A percentile compares a stretch with the other conserved stretches of the same genome.
Conservation (phyloP, 257 asterid genomes). For the Gynochthodes officinalis region DNA sequence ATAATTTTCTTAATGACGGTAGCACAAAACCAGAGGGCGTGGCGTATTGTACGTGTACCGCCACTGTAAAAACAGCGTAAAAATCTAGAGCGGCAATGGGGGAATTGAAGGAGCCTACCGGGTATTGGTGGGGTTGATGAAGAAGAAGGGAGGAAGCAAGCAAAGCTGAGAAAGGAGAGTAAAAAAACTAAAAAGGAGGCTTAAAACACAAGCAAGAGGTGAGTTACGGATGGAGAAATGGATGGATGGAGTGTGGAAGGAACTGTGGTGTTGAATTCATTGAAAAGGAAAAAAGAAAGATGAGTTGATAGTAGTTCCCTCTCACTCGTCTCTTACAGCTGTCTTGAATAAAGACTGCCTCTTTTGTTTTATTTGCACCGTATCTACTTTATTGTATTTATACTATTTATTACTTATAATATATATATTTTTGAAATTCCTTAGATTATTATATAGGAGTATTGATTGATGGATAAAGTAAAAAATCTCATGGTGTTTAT, state of each 20-base stretch:
- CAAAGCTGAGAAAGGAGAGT: not conserved
- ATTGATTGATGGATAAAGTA: too few species aligned
- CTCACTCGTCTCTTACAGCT: slow-evolving; percentile 4
- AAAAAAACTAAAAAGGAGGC: slow-evolving; percentile 6
- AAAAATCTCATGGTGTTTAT: too few species aligned
- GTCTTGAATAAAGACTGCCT: slow-evolving; percentile 2
- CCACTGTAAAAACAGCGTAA: slow-evolving; percentile 1
- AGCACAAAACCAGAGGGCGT: not conserved
- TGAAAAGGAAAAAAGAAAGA: not conserved
- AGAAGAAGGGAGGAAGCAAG: slow-evolving; percentile 3
- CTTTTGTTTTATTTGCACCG: slow-evolving; percentile 2
- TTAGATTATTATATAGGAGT: too few species aligned
- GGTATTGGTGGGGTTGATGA: not conserved
- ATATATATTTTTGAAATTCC: too few species aligned
- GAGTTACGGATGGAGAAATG: not conserved
- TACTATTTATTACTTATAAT: too few species aligned
- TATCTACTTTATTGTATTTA: not conserved
- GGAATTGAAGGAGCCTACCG: too few species aligned
- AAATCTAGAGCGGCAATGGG: slow-evolving; percentile 1
- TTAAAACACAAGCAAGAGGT: slow-evolving; percentile 18
- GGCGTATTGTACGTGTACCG: not conserved
- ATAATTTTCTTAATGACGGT: slow-evolving; percentile 10
- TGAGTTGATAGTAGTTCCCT: not conserved
- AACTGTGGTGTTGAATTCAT: not conserved
- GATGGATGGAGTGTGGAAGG: too few species aligned